phyloP scores from a whole-genome alignment of 345 rosid species.

The Sisymbrium irio region DNA sequence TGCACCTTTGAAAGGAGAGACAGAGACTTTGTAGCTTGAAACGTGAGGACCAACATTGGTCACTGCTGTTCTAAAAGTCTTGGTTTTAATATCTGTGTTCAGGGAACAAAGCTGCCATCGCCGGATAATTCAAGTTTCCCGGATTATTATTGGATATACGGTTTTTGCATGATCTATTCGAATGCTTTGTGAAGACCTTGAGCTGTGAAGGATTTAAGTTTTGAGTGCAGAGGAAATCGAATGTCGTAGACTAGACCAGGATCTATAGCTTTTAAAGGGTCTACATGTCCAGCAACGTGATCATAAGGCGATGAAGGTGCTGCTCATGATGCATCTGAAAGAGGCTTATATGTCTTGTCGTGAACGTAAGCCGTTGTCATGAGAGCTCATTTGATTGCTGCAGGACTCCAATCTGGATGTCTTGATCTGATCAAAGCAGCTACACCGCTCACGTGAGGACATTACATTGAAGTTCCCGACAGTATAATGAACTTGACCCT shows the following conservation, averaged over 20 bases:
- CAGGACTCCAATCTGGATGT: constrained; percentile 93
- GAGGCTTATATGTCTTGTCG: constrained; percentile 58
- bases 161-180: constrained; percentile 65
- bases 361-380: constrained; percentile 96
- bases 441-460: constrained; percentile 93
- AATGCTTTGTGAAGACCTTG: constrained; percentile 58
- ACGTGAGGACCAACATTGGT: constrained; percentile 77
- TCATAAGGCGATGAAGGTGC: constrained; percentile 63
- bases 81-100: constrained; percentile 36
- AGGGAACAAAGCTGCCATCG: constrained; percentile 73
- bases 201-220: constrained; percentile 53
- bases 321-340: constrained; percentile 55
- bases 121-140: constrained; percentile 85
- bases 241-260: constrained; percentile 90
- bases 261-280: constrained; percentile 70
- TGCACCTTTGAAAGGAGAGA: constrained; percentile 68
- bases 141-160: constrained; percentile 39
- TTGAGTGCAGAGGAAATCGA: constrained; percentile 85
- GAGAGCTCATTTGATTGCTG: constrained; percentile 85
- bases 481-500: constrained; percentile 73
- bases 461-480: constrained; percentile 94
- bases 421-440: constrained; percentile 86
- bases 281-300: constrained; percentile 88
- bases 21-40: constrained; percentile 55
- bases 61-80: constrained; percentile 57